Conservation (phyloP, 768 basidiomycete species). For the Tylopilus balloui region DNA sequence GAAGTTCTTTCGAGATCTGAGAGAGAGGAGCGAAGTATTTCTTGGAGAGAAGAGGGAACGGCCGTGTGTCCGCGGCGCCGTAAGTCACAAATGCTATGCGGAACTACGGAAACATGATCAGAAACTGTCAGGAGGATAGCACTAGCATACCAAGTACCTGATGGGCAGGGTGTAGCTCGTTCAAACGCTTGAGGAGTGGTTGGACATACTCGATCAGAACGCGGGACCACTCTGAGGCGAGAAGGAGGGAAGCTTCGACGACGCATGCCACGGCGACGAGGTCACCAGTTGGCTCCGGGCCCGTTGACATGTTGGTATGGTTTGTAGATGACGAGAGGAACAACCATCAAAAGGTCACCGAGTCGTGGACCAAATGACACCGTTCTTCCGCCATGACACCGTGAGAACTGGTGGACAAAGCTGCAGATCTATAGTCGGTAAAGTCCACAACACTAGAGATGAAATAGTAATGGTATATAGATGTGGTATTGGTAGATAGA, state of each 20-base stretch:
- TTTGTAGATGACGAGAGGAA: neutral
- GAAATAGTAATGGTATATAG: conserved; percentile 17
- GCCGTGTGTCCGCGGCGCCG: conserved; percentile 52
- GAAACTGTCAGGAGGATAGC: neutral
- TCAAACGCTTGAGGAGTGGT: conserved; percentile 49
- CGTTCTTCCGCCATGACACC: neutral
- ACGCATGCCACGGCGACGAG: conserved; percentile 52
- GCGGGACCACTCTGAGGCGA: conserved; percentile 50
- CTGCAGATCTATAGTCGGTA: conserved; percentile 4
- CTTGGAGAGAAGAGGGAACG: conserved; percentile 52
- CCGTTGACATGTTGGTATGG: conserved; percentile 18
- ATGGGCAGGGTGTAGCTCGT: conserved; percentile 37
- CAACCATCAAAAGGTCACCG: neutral
- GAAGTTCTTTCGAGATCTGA: conserved; percentile 41
- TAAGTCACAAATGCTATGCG: conserved; percentile 58
- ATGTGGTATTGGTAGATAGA: conserved; percentile 9
- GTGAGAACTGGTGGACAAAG: conserved; percentile 5
- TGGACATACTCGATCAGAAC: conserved; percentile 45
- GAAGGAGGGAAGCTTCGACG: conserved; percentile 54
- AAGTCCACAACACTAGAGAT: conserved; percentile 8
- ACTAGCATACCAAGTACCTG: conserved; percentile 30
- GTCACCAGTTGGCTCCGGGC: conserved; percentile 21
- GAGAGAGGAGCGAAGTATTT: conserved; percentile 49
- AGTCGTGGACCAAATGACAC: neutral
- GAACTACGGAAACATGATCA: conserved; percentile 25